Base-by-base conservation (phyloP, 164 flowering plant genomes). In the Macadamia tetraphylla region DNA sequence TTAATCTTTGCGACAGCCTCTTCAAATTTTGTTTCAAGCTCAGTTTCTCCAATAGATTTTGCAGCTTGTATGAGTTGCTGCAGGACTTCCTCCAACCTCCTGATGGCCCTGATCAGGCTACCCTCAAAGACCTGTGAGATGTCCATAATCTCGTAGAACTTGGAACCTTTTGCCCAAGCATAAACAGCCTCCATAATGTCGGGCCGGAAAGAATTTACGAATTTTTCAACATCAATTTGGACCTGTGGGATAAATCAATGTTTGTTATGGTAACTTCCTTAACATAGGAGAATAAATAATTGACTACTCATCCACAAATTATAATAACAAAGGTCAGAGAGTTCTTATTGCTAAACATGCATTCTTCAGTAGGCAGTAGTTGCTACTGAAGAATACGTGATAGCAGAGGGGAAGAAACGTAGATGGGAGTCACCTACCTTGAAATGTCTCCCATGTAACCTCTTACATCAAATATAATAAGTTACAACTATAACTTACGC, bases 171-270 rank as follows among this genome's bases (percentile, higher is more conserved):
- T 1, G 98, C 89, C 99, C 99, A 95, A 52, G 96, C 89, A 77
- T 90, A 88, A 29, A 95, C 93, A 57, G 90, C 96, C 75, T 92
- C 98, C 98, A 95, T 95, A 40, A 95, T 85, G 77, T 95, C 98
- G 18, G 91, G 89, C 58, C 98, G 84, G 78, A 92, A 92, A 12
- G 94, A 89, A 64, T 76, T 81, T 48, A 89, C 99, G 70, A 92
- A 92, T 53, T 68, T 76, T 75, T 92, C 99, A 51, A 92, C 97
- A 66, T 95, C 98, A 62, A 91, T 87, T 80, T 90, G 85, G 46
- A 95, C 94, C 99, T 94, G 84, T 44, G 1, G 51, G 1, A 46
- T 46, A 11, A 46, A 35, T 2, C 40, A 35, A 35, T 2, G 40
- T 35, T 23, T 23, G 48, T 43, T 9, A 43, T 23, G 23, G 13